Evolutionary conservation across 1,139 yeast genomes (phyloP).

Genomic region (Scheffersomyces segobiensis): DNA sequence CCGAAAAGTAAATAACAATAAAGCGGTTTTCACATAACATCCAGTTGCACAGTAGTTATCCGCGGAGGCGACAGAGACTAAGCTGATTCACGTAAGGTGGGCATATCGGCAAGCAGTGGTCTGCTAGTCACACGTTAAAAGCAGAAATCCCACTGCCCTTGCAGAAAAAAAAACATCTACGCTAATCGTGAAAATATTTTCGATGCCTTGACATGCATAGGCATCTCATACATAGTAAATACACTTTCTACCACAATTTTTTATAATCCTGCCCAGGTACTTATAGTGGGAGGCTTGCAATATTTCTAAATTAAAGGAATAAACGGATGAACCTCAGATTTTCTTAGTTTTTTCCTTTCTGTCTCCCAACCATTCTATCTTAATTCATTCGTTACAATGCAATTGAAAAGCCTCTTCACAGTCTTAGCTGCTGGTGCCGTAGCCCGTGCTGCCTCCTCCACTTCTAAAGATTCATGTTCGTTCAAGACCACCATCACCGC

Average conservation of each 20-base stretch:
- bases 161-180: not conserved
- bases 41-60: not conserved
- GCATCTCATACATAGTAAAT: not conserved
- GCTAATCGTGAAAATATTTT: not conserved
- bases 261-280: not conserved
- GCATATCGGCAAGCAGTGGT: not conserved
- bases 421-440: constrained; percentile 16
- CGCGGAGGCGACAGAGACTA: not conserved
- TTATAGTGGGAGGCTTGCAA: not conserved
- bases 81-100: not conserved
- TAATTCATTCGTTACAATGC: constrained; percentile 6
- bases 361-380: not conserved
- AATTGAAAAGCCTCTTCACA: constrained; percentile 13
- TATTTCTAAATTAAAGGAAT: not conserved
- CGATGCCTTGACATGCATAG: not conserved
- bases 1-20: not conserved
- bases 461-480: constrained; percentile 29
- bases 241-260: not conserved
- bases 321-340: not conserved
- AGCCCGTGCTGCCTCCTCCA: constrained; percentile 15
- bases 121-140: not conserved
- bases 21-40: not conserved
- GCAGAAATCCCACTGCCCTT: not conserved
- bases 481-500: constrained; percentile 43
- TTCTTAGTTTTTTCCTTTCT: constrained; percentile 1